Percentiles rank a stretch among this genome's conserved stretches.
Evolutionary conservation across 495 filamentous ascomycete species (phyloP).

Genomic region (Penicillium maclennaniae): DNA sequence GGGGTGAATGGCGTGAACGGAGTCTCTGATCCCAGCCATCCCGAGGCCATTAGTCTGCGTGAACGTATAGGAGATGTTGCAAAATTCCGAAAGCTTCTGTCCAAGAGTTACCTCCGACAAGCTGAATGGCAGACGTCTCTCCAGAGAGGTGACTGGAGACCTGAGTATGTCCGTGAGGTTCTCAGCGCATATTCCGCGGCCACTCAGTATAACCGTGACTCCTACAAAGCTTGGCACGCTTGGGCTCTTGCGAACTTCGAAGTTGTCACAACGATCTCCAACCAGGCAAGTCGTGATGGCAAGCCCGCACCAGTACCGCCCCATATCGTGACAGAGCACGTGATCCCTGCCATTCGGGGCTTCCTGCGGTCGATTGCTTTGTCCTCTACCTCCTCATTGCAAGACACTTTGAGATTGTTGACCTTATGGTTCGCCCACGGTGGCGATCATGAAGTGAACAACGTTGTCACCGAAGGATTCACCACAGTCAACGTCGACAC

Average conservation of each 20-base stretch:
- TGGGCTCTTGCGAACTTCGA: constrained; percentile 99
- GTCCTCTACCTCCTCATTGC: constrained; percentile 84
- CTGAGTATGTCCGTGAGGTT: constrained; percentile 63
- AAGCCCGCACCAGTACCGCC: constrained; percentile 48
- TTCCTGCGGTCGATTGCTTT: constrained; percentile 95
- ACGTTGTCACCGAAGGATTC: constrained; percentile 83
- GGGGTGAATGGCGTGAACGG: constrained; percentile 60
- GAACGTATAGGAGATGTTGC: constrained; percentile 41
- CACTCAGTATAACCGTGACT: constrained; percentile 84
- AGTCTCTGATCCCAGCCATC: constrained; percentile 43
- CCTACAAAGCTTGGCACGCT: constrained; percentile 98
- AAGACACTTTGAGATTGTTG: constrained; percentile 88
- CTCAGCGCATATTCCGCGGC: constrained; percentile 83
- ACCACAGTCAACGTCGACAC: constrained; percentile 89
- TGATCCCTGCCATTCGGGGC: constrained; percentile 88
- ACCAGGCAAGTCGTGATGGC: constrained; percentile 55
- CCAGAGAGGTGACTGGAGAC: constrained; percentile 81
- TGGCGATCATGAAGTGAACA: constrained; percentile 80
- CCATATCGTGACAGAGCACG: constrained; percentile 72
- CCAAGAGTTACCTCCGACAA: constrained; percentile 91
- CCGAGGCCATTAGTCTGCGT: constrained; percentile 34
- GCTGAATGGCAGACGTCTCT: constrained; percentile 90
- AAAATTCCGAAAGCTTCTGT: constrained; percentile 68
- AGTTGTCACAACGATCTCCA: constrained; percentile 77
- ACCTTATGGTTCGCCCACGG: constrained; percentile 97